A percentile compares a stretch with the other conserved stretches of the same genome.
Evolutionary conservation across 805 yeast species (phyloP).

Genomic region (Clavispora carvajalis): DNA sequence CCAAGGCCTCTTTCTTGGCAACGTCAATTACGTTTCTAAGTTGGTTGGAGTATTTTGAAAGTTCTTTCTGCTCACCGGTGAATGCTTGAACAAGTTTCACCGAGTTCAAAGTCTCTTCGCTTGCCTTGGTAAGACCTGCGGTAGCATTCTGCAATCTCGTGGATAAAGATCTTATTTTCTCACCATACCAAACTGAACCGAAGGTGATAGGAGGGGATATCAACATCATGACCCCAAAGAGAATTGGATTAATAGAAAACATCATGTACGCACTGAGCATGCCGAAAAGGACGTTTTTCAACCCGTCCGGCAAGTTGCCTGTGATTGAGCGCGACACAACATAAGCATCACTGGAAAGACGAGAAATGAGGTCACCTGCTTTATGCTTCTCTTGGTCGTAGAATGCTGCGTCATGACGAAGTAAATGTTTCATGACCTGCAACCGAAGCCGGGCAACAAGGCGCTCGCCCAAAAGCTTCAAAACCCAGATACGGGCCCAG

Average conservation of each 20-base stretch:
- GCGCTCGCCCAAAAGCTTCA: slow-evolving; percentile 36
- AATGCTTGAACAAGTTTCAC: slow-evolving; percentile 40
- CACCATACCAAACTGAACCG: slow-evolving; percentile 43
- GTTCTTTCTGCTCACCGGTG: slow-evolving; percentile 39
- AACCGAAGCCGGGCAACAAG: slow-evolving; percentile 39
- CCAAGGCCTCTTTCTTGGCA: slow-evolving; percentile 40
- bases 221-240: slow-evolving; percentile 40
- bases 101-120: slow-evolving; percentile 40
- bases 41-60: slow-evolving; percentile 33
- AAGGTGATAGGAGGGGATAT: slow-evolving; percentile 43
- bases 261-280: slow-evolving; percentile 40
- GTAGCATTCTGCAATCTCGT: slow-evolving; percentile 40
- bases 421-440: slow-evolving; percentile 37
- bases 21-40: slow-evolving; percentile 37
- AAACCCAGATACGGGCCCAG: slow-evolving; percentile 44
- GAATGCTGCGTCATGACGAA: slow-evolving; percentile 38
- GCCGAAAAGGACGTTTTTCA: slow-evolving; percentile 39
- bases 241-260: slow-evolving; percentile 37
- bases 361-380: slow-evolving; percentile 41
- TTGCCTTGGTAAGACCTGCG: slow-evolving; percentile 39
- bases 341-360: slow-evolving; percentile 42
- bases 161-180: slow-evolving; percentile 35
- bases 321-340: slow-evolving; percentile 42
- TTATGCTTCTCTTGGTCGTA: slow-evolving; percentile 41
- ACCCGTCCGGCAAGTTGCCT: slow-evolving; percentile 40